Evolutionary conservation across 2,329 filamentous ascomycete genomes (phyloP), one percentile per base, ranked within the genome.

Genomic region (Fonsecaea pedrosoi): DNA sequence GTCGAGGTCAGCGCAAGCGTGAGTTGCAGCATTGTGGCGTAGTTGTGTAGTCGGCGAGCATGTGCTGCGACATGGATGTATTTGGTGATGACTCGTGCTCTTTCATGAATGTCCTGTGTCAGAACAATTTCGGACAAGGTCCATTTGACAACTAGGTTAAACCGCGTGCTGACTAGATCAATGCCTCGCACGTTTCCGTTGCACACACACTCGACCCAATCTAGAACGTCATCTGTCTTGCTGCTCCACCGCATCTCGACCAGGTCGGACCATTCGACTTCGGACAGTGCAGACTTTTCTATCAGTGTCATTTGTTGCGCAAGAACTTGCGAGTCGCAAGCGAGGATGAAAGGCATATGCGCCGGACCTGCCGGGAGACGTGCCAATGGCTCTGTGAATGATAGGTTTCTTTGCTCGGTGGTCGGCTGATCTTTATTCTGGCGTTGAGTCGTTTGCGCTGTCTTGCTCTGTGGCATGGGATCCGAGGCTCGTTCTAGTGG

Each of bases 141-240:
- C 87, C 87, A 90, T 78, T 89, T 89, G 67, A 89, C 86, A 69
- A 89, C 85, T 4, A 90, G 79, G 69, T 90, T 90, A 80, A 89
- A 89, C 32, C 87, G 85, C 30, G 87, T 86, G 58, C 88, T 87
- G 67, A 89, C 87, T 40, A 90, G 79, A 68, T 89, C 87, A 53
- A 90, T 86, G 35, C 87, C 87, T 56, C 81, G 82, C 40, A 71
- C 67, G 21, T 82, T 83, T 53, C 85, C 82, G 12, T 82, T 79
- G 54, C 82, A 80, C 21, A 89, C 81, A 73, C 87, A 89, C 60
- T 87, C 82, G 3, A 88, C 86, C 87, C 87, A 90, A 72, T 87
- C 85, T 15, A 81, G 77, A 18, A 84, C 81, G 25, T 79, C 77
- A 6, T 82, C 82, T 2, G 84, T 82, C 2, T 81, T 82, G 64